Conservation (phyloP, 2,329 filamentous ascomycete species). For the Reticulascus tulasneorum region DNA sequence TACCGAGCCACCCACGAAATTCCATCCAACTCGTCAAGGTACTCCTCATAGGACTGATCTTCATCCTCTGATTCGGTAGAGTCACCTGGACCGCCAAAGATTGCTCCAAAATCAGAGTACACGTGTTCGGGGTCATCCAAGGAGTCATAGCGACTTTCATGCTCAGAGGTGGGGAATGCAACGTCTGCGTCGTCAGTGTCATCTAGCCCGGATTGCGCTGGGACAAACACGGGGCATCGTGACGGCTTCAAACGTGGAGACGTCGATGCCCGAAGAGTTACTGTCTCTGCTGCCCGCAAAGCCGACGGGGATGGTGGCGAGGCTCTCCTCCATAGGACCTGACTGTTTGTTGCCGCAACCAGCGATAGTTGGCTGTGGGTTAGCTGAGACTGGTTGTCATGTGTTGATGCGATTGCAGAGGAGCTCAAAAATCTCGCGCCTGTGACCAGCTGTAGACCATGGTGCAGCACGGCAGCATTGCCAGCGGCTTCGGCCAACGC, state of each 20-base stretch:
- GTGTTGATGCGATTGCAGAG: too few species aligned
- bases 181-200: conserved; percentile 40
- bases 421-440: conserved; percentile 29
- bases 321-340: too few species aligned
- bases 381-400: neutral
- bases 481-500: conserved; percentile 27
- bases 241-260: conserved; percentile 3
- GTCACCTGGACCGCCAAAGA: conserved; percentile 36
- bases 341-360: too few species aligned
- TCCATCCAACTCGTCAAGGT: conserved; percentile 52
- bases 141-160: conserved; percentile 38
- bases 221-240: conserved; percentile 23
- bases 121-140: conserved; percentile 45
- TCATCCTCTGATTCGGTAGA: conserved; percentile 28
- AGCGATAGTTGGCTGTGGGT: neutral
- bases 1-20: conserved; percentile 44
- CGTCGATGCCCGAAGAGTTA: too few species aligned
- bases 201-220: conserved; percentile 20
- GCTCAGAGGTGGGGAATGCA: conserved; percentile 43
- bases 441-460: conserved; percentile 28
- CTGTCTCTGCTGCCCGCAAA: too few species aligned
- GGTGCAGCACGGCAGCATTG: conserved; percentile 28
- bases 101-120: conserved; percentile 51
- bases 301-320: too few species aligned
- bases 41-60: conserved; percentile 48